phyloP scores from a whole-genome alignment of 2,329 filamentous ascomycete species.

The Cryoendolithus antarcticus region DNA sequence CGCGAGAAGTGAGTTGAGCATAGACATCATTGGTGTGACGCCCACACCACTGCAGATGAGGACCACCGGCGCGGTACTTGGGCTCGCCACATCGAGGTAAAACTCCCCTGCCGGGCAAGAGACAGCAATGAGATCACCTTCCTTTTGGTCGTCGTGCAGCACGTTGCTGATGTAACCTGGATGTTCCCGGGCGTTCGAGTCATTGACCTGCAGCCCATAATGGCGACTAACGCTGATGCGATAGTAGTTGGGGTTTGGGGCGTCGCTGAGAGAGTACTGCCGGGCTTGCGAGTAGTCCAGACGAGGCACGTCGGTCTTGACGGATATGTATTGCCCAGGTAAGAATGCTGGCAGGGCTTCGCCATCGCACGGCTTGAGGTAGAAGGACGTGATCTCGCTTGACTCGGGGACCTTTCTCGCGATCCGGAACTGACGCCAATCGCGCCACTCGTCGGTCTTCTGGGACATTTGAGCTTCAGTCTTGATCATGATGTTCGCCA shows the following conservation, averaged over 20 bases:
- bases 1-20: conserved; percentile 44
- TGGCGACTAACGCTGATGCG: conserved; percentile 62
- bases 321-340: conserved; percentile 61
- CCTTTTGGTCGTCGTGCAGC: conserved; percentile 48
- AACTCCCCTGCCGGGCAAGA: conserved; percentile 54
- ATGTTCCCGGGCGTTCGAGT: conserved; percentile 37
- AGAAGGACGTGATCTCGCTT: conserved; percentile 58
- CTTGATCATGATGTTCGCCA: conserved; percentile 59
- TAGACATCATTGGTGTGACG: conserved; percentile 53
- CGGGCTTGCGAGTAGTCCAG: conserved; percentile 53
- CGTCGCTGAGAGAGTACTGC: conserved; percentile 62
- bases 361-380: conserved; percentile 51
- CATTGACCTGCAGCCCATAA: conserved; percentile 36
- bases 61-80: conserved; percentile 43
- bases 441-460: conserved; percentile 48
- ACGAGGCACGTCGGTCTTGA: conserved; percentile 45
- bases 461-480: conserved; percentile 53
- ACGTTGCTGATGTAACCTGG: conserved; percentile 59
- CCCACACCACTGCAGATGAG: conserved; percentile 59
- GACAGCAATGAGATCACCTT: conserved; percentile 51
- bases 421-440: conserved; percentile 57
- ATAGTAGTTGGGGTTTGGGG: conserved; percentile 49
- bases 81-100: conserved; percentile 41
- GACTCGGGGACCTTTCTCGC: conserved; percentile 52
- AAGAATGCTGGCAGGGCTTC: conserved; percentile 49